Base-by-base conservation (phyloP, 176 grass and related monocot genomes). In the Oropetium thomaeum region DNA sequence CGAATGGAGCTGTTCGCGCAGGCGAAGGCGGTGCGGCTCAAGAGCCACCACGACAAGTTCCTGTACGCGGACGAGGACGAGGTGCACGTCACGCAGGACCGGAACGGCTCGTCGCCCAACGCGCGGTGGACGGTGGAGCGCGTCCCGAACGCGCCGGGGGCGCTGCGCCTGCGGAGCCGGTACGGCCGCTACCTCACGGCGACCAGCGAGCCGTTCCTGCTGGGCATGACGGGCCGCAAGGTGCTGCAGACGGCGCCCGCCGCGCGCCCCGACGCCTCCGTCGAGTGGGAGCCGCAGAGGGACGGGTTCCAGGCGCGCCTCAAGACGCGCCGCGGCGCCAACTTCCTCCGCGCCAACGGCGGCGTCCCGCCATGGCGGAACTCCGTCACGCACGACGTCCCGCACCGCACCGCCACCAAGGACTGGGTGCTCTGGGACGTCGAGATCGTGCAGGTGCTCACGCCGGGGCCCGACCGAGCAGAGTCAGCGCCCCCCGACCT, bases 391-490 rank as follows among this genome's bases (percentile, higher is more conserved):
- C 89, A 95, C 34, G 96, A 99, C 81, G 87, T 92, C 48, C 89
- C 96, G 1, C 84, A 90, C 59, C 87, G 89, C 48, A 71, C 64
- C 52, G 38, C 84, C 28, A 88, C 92, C 28, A 89, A 92, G 87
- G 89, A 95, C 22, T 99, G 96, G 91, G 76, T 99, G 65, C 87
- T 99, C 13, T 99, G 96, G 96, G 96, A 99, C 62, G 89, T 99
- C 32, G 89, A 95, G 64, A 84, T 95, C 81, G 73, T 99, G 2
- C 84, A 95, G 85, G 79, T 92, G 13, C 55, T 79, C 41, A 81
- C 81, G 5, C 88, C 86, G 1, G 85, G 17, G 7, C 69, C 83
- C 0, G 70, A 70, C 1, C 80, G 58, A 29, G 30, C 44, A 0
- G 35, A 1, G 0, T 48, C 51, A 9, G 80, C 74, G 9, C 79